These are phyloP conservation scores for Cystoderma amianthinum DNA, from an alignment of 768 basidiomycete genomes.

Conservation along the genomic window DNA sequence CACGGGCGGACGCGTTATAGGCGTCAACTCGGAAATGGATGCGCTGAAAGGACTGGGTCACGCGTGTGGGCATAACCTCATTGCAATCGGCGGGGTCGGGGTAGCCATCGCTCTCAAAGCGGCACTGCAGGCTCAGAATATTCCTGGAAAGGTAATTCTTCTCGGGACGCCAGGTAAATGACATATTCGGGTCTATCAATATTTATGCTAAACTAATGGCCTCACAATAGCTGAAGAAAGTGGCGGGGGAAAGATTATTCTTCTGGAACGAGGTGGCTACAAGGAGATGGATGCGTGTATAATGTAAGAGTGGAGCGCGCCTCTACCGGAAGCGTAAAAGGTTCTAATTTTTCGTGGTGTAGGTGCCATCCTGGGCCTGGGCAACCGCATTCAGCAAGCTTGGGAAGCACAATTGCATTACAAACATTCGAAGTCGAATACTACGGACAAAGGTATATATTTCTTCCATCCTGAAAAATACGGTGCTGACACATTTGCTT, in stretches of 20 bases:
- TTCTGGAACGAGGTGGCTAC: constrained; percentile 74
- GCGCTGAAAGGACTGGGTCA: constrained; percentile 51
- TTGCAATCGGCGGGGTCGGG: constrained; percentile 72
- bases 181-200: background rate
- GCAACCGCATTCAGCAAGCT: constrained; percentile 35
- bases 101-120: constrained; percentile 68
- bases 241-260: constrained; percentile 69
- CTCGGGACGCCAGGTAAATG: constrained; percentile 66
- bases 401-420: constrained; percentile 55
- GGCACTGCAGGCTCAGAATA: constrained; percentile 54
- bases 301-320: too few relatives aligned
- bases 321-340: constrained; percentile 1
- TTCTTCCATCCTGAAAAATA: constrained; percentile 1
- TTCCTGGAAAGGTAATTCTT: constrained; percentile 63
- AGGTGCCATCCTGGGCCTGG: constrained; percentile 77
- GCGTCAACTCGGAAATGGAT: constrained; percentile 80
- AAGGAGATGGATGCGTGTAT: constrained; percentile 75
- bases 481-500: constrained; percentile 3
- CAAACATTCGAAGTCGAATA: constrained; percentile 65
- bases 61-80: constrained; percentile 81
- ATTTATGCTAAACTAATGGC: background rate
- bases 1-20: constrained; percentile 55
- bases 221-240: constrained; percentile 59
- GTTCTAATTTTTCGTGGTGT: constrained; percentile 1
- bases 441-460: constrained; percentile 61